Base-by-base conservation (phyloP, 225 moss, liverwort and hornwort genomes). In the Antitrichia curtipendula region DNA sequence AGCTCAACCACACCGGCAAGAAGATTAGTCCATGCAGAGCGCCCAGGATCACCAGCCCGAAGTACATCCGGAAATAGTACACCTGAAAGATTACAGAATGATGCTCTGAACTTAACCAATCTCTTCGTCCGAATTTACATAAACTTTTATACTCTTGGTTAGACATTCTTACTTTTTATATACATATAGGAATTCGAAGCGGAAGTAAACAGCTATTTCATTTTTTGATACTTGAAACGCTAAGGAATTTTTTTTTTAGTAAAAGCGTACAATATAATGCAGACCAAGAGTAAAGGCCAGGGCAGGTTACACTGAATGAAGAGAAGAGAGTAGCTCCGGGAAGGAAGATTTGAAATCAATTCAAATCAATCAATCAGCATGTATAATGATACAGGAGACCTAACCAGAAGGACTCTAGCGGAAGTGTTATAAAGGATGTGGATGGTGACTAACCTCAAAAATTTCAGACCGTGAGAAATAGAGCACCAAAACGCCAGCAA, bases 51-150 rank as follows among this genome's bases (percentile, higher is more conserved):
- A 98, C 98, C 52, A 98, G 90, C 47, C 95, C 94, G 21, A 98
- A 81, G 75, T 96, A 98, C 98, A 98, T 98, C 64, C 98, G 92
- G 92, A 98, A 98, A 88, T 96, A 98, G 88, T 98, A 98, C 50
- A 98, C 95, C 98, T 98, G 94, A 36, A 27, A 77, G 58, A 80
- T 38, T 38, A 73, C 57, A 47, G 19, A 59, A 64, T 9, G 49
- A 56, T 61, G 52, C 61, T 36, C 45, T 63, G 45, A 54, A 53
- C 31, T 82, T 8, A 4, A 69, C 7, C 49, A 32, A 38, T 25
- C 27, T 74, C 49, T 75, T 75, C 20, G 47, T 75, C 50, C n/a
- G 15, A 75, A 75, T 50, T 60, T 60, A 85, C 29, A 85, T 7
- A 21, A 38, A 13, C 14, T 28, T 19, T n/a, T n/a, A 19, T 16